Conservation (phyloP, 352 stramenopile genomes). For the Phytophthora meadii region DNA sequence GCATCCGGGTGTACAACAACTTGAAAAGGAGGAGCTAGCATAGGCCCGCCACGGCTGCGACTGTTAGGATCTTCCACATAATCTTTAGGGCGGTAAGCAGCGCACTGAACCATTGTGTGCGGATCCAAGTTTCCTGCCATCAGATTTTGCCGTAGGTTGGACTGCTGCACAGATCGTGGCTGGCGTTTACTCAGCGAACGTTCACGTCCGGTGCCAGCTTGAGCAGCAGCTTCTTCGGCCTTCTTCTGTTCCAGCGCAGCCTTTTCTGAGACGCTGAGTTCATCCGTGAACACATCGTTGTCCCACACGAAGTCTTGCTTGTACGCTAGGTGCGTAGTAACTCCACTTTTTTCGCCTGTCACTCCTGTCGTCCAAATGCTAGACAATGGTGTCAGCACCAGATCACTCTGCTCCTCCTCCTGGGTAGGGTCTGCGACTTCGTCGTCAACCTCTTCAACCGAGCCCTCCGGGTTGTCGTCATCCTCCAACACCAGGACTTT, state of each 20-base stretch:
- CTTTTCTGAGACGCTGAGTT: slow-evolving; percentile 37
- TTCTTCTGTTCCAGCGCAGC: slow-evolving; percentile 25
- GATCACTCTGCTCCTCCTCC: slow-evolving; percentile 5
- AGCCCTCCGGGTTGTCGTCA: slow-evolving; percentile 5
- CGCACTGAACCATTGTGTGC: slow-evolving; percentile 89
- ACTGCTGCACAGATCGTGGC: slow-evolving; percentile 76
- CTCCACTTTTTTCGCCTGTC: slow-evolving; percentile 2
- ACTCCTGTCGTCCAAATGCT: slow-evolving; percentile 61
- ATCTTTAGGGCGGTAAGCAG: slow-evolving; percentile 60
- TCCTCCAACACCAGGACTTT: slow-evolving; percentile 28
- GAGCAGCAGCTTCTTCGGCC: slow-evolving; percentile 22
- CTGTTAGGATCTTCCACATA: slow-evolving; percentile 43
- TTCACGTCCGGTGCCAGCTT: slow-evolving; percentile 27
- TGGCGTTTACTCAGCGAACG: slow-evolving; percentile 58
- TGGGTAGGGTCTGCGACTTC: slow-evolving; percentile 13
- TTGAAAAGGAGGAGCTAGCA: slow-evolving; percentile 81
- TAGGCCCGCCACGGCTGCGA: slow-evolving; percentile 52
- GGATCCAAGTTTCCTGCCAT: slow-evolving; percentile 78
- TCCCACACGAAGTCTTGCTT: slow-evolving; percentile 83
- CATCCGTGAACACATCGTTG: slow-evolving; percentile 64
- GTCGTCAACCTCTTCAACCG: slow-evolving; percentile 3
- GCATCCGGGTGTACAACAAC: slow-evolving; percentile 91
- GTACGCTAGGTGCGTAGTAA: slow-evolving; percentile 44
- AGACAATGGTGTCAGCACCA: slow-evolving; percentile 48
- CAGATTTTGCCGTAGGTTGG: slow-evolving; percentile 81